Evolutionary conservation across 2,329 filamentous ascomycete species (phyloP).

Genomic region (Colletotrichum cordylinicola): DNA sequence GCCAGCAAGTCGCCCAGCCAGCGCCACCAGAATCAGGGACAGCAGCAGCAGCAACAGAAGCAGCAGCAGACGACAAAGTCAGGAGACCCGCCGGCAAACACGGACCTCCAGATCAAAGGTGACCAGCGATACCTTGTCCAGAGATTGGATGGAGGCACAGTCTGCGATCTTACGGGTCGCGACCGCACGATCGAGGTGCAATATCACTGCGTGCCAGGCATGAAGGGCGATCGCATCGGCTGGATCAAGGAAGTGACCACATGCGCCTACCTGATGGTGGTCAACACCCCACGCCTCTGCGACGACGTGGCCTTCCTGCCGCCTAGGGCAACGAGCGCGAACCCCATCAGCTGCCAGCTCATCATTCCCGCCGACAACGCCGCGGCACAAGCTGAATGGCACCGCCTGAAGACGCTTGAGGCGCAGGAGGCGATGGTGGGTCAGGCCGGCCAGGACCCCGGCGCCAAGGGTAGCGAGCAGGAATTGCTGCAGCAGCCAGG

Average conservation of each 20-base stretch:
- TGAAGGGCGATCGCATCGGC: conserved; percentile 76
- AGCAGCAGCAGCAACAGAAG: neutral
- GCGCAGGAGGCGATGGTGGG: conserved; percentile 40
- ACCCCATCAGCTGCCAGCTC: conserved; percentile 77
- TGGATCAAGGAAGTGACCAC: conserved; percentile 94
- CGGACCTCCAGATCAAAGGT: conserved; percentile 80
- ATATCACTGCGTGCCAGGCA: conserved; percentile 78
- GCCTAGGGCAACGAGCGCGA: conserved; percentile 76
- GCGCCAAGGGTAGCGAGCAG: neutral
- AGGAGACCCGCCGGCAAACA: conserved; percentile 41
- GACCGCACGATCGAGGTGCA: conserved; percentile 86
- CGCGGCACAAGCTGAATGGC: conserved; percentile 33
- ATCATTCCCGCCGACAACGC: conserved; percentile 64
- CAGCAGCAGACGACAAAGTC: conserved; percentile 8
- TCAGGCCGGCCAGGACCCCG: conserved; percentile 6
- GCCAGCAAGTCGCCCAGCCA: conserved; percentile 39
- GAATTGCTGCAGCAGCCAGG: neutral
- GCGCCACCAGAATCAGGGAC: conserved; percentile 15
- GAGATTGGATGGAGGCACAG: conserved; percentile 77
- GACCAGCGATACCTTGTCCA: conserved; percentile 88
- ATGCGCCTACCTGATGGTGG: conserved; percentile 91
- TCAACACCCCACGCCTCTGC: conserved; percentile 88
- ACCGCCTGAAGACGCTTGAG: conserved; percentile 39
- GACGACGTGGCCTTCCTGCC: conserved; percentile 86
- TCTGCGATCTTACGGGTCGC: conserved; percentile 85